Percentiles rank a stretch among this genome's conserved stretches.
These are phyloP conservation scores for Rhodomyrtus tomentosa DNA, from an alignment of 345 rosid species.

Conservation along the genomic window DNA sequence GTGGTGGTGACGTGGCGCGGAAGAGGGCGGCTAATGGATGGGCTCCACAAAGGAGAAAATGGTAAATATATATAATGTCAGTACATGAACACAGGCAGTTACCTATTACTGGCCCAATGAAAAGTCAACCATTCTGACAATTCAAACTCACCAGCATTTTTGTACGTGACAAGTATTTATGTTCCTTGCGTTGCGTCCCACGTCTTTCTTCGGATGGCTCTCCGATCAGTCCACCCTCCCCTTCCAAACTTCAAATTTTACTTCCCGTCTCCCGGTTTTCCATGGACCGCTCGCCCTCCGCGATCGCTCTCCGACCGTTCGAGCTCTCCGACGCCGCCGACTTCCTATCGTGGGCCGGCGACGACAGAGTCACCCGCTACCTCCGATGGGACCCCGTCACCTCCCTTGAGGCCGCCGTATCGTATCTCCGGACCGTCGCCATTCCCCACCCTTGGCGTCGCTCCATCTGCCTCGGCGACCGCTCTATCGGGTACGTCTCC, in stretches of 20 bases:
- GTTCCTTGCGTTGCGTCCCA: background rate
- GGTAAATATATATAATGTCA: no score
- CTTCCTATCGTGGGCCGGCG: constrained; percentile 35
- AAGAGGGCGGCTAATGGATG: background rate
- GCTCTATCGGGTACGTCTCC: constrained; percentile 30
- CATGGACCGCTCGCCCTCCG: background rate
- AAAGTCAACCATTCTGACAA: background rate
- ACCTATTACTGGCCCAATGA: background rate
- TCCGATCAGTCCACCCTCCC: background rate
- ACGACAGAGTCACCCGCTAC: constrained; percentile 27
- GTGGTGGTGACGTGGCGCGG: background rate
- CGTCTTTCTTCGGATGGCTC: background rate
- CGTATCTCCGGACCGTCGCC: constrained; percentile 11
- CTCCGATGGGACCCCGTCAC: constrained; percentile 28
- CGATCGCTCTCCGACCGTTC: background rate
- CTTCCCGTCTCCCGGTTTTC: background rate
- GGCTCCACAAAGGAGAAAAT: background rate
- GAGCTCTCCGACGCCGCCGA: constrained; percentile 32
- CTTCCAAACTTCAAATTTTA: background rate
- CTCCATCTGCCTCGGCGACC: constrained; percentile 33
- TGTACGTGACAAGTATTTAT: background rate
- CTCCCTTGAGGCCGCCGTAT: constrained; percentile 27
- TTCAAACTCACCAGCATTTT: background rate
- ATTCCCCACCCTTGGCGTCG: constrained; percentile 37
- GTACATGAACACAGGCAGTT: no score